A percentile compares a stretch with the other conserved stretches of the same genome.
Conservation (phyloP, 2,329 filamentous ascomycete species). For the Lachnellula arida region DNA sequence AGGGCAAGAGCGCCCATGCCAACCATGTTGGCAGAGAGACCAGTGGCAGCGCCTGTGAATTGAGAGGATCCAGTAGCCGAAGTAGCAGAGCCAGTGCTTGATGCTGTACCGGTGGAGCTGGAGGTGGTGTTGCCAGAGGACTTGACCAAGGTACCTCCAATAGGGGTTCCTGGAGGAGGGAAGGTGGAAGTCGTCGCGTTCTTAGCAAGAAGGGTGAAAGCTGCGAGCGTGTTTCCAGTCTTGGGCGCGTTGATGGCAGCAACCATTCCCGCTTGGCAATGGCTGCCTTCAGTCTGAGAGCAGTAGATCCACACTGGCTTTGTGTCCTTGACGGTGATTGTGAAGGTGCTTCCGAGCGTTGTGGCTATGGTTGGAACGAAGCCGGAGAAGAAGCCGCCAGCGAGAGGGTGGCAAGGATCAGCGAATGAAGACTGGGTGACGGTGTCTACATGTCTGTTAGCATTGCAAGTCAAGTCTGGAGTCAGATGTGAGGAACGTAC, state of each 20-base stretch:
- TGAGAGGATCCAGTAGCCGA: not conserved
- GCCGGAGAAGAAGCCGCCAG: slow-evolving; percentile 36
- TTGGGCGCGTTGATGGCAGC: slow-evolving; percentile 42
- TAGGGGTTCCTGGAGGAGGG: slow-evolving; percentile 29
- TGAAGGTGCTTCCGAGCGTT: slow-evolving; percentile 35
- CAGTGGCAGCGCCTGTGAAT: not conserved
- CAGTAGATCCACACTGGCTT: slow-evolving; percentile 43
- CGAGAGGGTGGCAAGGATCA: slow-evolving; percentile 37
- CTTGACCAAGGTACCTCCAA: slow-evolving; percentile 29
- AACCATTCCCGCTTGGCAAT: slow-evolving; percentile 47
- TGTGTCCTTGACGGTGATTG: slow-evolving; percentile 36
- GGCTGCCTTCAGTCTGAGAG: slow-evolving; percentile 28
- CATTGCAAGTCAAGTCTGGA: not conserved
- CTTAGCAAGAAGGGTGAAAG: slow-evolving; percentile 34
- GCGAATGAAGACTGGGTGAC: slow-evolving; percentile 37
- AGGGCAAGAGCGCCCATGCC: slow-evolving; percentile 3
- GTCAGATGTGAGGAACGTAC: not conserved
- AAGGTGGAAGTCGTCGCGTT: slow-evolving; percentile 34
- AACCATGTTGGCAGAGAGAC: not conserved
- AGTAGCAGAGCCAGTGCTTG: not conserved
- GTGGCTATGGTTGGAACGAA: slow-evolving; percentile 34
- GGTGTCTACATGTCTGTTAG: slow-evolving; percentile 29
- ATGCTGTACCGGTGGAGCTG: not conserved
- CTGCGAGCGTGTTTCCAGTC: slow-evolving; percentile 36
- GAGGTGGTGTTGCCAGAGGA: slow-evolving; percentile 21